These are phyloP conservation scores for Halenospora varia DNA, from an alignment of 495 filamentous ascomycete species.

Conservation along the genomic window DNA sequence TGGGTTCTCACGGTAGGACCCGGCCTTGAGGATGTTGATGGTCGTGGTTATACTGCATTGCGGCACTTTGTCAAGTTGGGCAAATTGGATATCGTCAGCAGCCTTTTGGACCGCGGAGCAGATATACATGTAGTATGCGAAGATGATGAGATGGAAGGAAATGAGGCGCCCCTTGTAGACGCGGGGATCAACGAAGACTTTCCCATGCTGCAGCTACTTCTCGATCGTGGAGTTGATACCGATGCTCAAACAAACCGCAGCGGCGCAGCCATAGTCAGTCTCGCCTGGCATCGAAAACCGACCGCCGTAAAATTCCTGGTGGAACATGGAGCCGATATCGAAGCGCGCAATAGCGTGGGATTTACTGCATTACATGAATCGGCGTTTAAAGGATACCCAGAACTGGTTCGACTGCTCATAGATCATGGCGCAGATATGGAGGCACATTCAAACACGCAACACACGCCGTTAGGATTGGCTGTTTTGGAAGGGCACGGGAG, in stretches of 20 bases:
- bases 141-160: no score
- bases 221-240: not conserved
- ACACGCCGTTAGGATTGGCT: not conserved
- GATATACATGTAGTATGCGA: not conserved
- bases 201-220: not conserved
- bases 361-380: not conserved
- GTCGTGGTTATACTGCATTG: not conserved
- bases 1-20: not conserved
- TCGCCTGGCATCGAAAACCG: not conserved
- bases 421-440: not conserved
- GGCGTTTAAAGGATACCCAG: not conserved
- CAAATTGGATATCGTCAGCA: not conserved
- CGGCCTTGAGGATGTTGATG: not conserved
- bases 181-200: not conserved
- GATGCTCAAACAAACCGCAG: not conserved
- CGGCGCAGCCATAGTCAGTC: not conserved
- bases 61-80: not conserved
- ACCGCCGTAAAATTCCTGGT: not conserved
- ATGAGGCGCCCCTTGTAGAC: not conserved
- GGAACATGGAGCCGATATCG: not conserved
- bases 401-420: not conserved
- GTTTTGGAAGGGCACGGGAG: not conserved
- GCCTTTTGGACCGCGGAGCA: not conserved
- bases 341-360: not conserved
- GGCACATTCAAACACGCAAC: not conserved